Evolutionary conservation across 1,284 basidiomycete species (phyloP), one percentile per base, ranked within the genome.

Genomic region (Quambalaria eucalypti): DNA sequence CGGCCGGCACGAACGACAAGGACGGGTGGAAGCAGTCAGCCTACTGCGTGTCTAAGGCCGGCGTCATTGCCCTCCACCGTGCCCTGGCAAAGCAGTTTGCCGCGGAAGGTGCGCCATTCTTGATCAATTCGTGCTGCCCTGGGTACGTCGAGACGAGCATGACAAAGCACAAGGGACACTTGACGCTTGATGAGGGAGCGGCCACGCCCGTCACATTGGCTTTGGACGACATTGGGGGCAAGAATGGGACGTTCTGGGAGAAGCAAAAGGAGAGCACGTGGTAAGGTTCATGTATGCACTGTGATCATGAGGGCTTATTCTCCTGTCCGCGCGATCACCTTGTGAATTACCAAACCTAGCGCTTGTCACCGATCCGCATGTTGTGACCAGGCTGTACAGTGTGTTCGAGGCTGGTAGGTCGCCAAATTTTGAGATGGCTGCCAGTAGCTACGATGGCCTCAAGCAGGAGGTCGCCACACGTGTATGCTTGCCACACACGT

Each of bases 61-160:
- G 64, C 26, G 49, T 69, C 9, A 68, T 66, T 29, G 66, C 66
- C 4, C 61, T 61, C 28, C 70, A 65, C 2, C 51, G 60, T 4
- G 66, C 64, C 2, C 47, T 69, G 16, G 65, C 68, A 8, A 54
- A 59, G 23, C 55, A 68, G 47, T 64, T 65, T 33, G 25, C 51
- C 26, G 57, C 59, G 26, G 58, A 60, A 33, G n/a, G n/a, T n/a
- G n/a, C n/a, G n/a, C 52, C 55, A 2, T 59, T 65, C 1, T 42
- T 56, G 23, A 61, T 73, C 47, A 62, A 72, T 23, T 56, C 62
- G 2, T 69, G 66, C 59, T 74, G 73, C 48, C 71, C 73, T 7
- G 69, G 71, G 21, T 74, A 66, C 56, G 70, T 73, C 47, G 64
- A 71, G 47, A 71, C 69, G 5, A 63, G 65, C 33, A 69, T 73